These are phyloP conservation scores for cucumber (Cucumis sativus) DNA, from an alignment of 306 rosid species.

Conservation along the genomic window Cucumber_9930_V3 NC_026660.2:17884501-17885000, in stretches of 20 bases:
- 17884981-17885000: slow-evolving; percentile 84
- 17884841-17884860: slow-evolving; percentile 57
- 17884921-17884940: slow-evolving; percentile 84
- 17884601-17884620: background rate
- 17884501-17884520: slow-evolving; percentile 57
- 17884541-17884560: slow-evolving; percentile 68
- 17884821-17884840: slow-evolving; percentile 85
- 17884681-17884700: background rate
- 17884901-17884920: slow-evolving; percentile 8
- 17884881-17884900: background rate
- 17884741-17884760: background rate
- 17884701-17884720: background rate
- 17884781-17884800: slow-evolving; percentile 57
- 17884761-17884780: slow-evolving; percentile 41
- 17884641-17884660: background rate
- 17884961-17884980: slow-evolving; percentile 67
- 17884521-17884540: slow-evolving; percentile 28
- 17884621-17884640: background rate
- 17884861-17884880: slow-evolving; percentile 5
- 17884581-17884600: background rate
- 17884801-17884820: slow-evolving; percentile 65
- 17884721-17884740: background rate
- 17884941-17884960: slow-evolving; percentile 67
- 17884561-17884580: slow-evolving; percentile 42
- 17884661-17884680: background rate